Evolutionary conservation across 2,329 filamentous ascomycete genomes (phyloP).

Genomic region (Amauroascus verrucosus): DNA sequence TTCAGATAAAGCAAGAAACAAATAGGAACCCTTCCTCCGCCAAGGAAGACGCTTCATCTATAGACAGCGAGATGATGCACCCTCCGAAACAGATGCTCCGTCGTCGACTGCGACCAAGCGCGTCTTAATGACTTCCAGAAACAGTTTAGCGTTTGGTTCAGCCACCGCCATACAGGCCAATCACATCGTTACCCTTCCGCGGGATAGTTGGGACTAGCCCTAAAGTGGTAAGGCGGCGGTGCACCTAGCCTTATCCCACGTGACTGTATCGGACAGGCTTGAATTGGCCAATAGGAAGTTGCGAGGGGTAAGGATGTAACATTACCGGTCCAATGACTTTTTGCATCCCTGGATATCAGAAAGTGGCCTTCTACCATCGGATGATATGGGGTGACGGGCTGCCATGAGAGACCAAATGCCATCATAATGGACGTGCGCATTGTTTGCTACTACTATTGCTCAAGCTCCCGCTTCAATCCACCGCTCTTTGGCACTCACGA

Average conservation of each 20-base stretch:
- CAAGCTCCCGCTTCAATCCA: background rate
- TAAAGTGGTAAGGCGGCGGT: background rate
- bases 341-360: background rate
- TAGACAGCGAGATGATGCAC: too few relatives aligned
- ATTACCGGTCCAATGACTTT: background rate
- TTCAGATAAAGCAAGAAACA: background rate
- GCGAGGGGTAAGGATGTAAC: background rate
- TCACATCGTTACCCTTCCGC: background rate
- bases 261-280: background rate
- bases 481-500: background rate
- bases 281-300: background rate
- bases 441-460: background rate
- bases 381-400: background rate
- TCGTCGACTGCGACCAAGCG: too few relatives aligned
- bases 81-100: too few relatives aligned
- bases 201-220: background rate
- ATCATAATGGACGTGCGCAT: conserved; percentile 6
- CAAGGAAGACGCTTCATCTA: background rate
- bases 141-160: background rate
- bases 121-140: background rate
- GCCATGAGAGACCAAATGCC: conserved; percentile 3
- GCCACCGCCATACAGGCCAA: background rate
- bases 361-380: background rate
- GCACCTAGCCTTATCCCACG: background rate
- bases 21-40: background rate